Evolutionary conservation across 371 early-diverging fungal genomes (phyloP).

Genomic region (Mucor piriformis): DNA sequence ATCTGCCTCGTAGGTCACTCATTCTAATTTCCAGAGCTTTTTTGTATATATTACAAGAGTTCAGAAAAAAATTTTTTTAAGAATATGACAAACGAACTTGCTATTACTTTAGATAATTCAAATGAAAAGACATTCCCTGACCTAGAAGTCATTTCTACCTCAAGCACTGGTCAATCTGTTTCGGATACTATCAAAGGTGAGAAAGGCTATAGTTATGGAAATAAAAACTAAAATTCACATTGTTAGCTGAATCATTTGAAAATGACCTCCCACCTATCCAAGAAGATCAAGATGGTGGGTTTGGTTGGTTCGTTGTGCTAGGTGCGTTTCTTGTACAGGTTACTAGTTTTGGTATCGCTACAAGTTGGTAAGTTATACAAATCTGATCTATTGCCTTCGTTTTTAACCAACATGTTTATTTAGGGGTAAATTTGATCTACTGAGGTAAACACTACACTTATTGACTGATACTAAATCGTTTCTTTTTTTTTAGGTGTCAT

Average conservation of each 20-base stretch:
- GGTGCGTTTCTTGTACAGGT: slow-evolving; percentile 62
- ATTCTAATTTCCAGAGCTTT: neutral
- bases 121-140: slow-evolving; percentile 6
- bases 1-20: slow-evolving; percentile 16
- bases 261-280: slow-evolving; percentile 2
- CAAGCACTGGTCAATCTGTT: neutral
- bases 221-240: neutral
- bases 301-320: slow-evolving; percentile 64
- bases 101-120: slow-evolving; percentile 26
- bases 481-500: slow-evolving; percentile 26
- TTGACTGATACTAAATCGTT: neutral
- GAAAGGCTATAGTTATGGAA: too few species aligned
- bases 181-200: slow-evolving; percentile 18
- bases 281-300: slow-evolving; percentile 47
- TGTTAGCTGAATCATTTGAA: neutral
- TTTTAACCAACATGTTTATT: neutral
- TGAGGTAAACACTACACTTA: neutral
- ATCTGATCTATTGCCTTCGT: neutral
- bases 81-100: slow-evolving; percentile 31
- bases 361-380: slow-evolving; percentile 30
- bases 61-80: slow-evolving; percentile 1
- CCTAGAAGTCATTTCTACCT: slow-evolving; percentile 3
- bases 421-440: slow-evolving; percentile 20
- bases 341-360: slow-evolving; percentile 53
- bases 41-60: neutral